A percentile compares a stretch with the other conserved stretches of the same genome.
Conservation (phyloP, 495 filamentous ascomycete genomes). For the Rostrohypoxylon terebratum region DNA sequence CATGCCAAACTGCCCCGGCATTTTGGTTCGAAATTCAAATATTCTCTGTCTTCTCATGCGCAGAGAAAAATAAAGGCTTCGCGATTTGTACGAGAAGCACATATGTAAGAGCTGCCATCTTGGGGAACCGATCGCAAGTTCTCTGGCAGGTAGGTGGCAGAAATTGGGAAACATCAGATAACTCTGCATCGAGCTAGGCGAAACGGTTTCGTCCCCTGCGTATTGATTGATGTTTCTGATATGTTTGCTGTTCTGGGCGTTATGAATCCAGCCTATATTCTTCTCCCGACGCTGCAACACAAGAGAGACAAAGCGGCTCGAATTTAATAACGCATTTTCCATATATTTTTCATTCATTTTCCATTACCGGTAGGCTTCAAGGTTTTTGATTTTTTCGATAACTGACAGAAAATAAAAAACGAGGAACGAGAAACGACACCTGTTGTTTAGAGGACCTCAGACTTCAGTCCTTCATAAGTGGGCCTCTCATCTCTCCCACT, state of each 20-base stretch:
- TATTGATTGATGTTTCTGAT: constrained; percentile 16
- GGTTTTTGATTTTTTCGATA: constrained; percentile 11
- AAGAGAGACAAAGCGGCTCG: constrained; percentile 1
- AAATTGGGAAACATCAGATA: constrained; percentile 22
- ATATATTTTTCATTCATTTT: too few relatives aligned
- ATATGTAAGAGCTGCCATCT: constrained; percentile 16
- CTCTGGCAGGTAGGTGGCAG: neutral
- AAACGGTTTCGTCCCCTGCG: constrained; percentile 2
- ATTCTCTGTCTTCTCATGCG: neutral
- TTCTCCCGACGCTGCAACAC: constrained; percentile 27
- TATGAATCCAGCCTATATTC: constrained; percentile 14
- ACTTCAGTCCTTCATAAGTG: constrained; percentile 25
- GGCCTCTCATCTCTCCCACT: constrained; percentile 17
- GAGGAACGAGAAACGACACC: constrained; percentile 19
- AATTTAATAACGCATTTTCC: constrained; percentile 43
- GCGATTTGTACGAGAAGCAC: neutral
- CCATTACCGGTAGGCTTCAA: constrained; percentile 25
- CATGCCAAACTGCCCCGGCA: neutral
- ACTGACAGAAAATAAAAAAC: neutral
- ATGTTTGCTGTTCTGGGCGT: constrained; percentile 4
- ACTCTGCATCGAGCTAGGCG: constrained; percentile 18
- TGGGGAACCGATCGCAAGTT: constrained; percentile 18
- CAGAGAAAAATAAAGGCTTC: neutral
- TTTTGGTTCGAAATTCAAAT: too few relatives aligned
- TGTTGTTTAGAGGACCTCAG: constrained; percentile 26